Evolutionary conservation across 2,329 filamentous ascomycete genomes (phyloP), one percentile per base, ranked within the genome.

Genomic region (Penicillium sp.): DNA sequence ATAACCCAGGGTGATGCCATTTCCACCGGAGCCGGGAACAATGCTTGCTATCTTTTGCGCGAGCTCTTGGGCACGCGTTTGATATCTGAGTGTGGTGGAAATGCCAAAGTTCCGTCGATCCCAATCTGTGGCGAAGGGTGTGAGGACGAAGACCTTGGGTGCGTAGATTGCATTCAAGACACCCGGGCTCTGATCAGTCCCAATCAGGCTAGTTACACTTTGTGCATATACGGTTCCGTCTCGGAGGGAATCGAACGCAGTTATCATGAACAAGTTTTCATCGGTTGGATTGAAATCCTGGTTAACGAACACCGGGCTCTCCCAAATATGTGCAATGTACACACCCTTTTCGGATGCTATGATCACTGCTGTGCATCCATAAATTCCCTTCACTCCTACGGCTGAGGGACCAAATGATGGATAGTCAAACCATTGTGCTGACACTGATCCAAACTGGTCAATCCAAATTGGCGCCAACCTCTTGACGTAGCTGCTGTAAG

Each of bases 271-370:
- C 1, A 10, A 48, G 10, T 21, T 17, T 15, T 48, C 51, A 9
- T 54, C 42, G 2, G 42, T 54, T 54, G 33, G 33, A 23, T 38
- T 54, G 42, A 21, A 48, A 10, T 5, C n/a, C 2, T n/a, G 13
- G 8, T 54, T 33, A 21, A 48, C 35, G 13, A 48, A 54, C 6
- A 54, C 42, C 6, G 51, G 51, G 10, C 15, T 31, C 15, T 54
- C 51, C 51, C 51, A 54, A 9, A 54, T 48, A 10, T 54, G 51
- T 1, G 51, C 31, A n/a, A 54, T 31, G 25, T 54, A 54, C 15
- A 29, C 51, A 23, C 51, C 51, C 19, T 54, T 54, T 15, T 54
- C 51, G 19, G 51, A 54, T 31, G n/a, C n/a, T 13, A 54, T 15
- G 6, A 54, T 40, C n/a, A 54, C 42, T 3, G 31, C 33, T 6